Evolutionary conservation across 805 yeast genomes (phyloP).

Genomic region (Wickerhamiella azyma): DNA sequence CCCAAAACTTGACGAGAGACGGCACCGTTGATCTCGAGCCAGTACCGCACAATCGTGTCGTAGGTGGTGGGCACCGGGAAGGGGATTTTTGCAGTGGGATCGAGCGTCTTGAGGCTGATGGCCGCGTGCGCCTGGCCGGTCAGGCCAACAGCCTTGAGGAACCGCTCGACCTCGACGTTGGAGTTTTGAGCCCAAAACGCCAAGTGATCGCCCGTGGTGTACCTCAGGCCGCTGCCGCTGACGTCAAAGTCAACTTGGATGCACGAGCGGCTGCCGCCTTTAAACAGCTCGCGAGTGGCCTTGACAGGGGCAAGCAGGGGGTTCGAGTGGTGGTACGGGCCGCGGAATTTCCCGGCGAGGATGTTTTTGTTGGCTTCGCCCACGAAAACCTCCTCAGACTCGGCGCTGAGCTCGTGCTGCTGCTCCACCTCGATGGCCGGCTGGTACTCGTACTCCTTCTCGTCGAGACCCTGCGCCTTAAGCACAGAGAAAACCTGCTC

Average conservation of each 20-base stretch:
- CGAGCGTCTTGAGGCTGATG: slow-evolving; percentile 53
- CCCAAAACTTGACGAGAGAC: slow-evolving; percentile 78
- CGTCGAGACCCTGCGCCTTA: slow-evolving; percentile 55
- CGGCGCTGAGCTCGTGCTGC: slow-evolving; percentile 13
- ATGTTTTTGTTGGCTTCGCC: slow-evolving; percentile 73
- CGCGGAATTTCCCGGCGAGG: slow-evolving; percentile 32
- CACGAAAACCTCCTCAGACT: slow-evolving; percentile 39
- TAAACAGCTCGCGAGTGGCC: slow-evolving; percentile 56
- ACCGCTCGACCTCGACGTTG: slow-evolving; percentile 53
- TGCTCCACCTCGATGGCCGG: slow-evolving; percentile 38
- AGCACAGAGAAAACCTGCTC: slow-evolving; percentile 56
- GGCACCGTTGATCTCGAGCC: slow-evolving; percentile 83
- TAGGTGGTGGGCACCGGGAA: slow-evolving; percentile 60
- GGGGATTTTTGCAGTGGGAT: slow-evolving; percentile 33
- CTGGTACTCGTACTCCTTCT: slow-evolving; percentile 66
- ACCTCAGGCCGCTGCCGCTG: slow-evolving; percentile 57
- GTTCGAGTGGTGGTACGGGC: slow-evolving; percentile 69
- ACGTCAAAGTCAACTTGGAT: slow-evolving; percentile 84
- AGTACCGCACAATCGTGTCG: slow-evolving; percentile 72
- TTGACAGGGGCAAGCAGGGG: slow-evolving; percentile 68
- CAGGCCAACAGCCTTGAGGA: slow-evolving; percentile 52
- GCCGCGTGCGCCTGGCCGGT: slow-evolving; percentile 38
- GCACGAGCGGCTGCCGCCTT: slow-evolving; percentile 52
- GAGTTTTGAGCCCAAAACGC: slow-evolving; percentile 92
- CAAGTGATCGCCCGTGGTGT: slow-evolving; percentile 90